phyloP scores from a whole-genome alignment of 2,329 filamentous ascomycete genomes.

The Microdochium trichocladiopsis region DNA sequence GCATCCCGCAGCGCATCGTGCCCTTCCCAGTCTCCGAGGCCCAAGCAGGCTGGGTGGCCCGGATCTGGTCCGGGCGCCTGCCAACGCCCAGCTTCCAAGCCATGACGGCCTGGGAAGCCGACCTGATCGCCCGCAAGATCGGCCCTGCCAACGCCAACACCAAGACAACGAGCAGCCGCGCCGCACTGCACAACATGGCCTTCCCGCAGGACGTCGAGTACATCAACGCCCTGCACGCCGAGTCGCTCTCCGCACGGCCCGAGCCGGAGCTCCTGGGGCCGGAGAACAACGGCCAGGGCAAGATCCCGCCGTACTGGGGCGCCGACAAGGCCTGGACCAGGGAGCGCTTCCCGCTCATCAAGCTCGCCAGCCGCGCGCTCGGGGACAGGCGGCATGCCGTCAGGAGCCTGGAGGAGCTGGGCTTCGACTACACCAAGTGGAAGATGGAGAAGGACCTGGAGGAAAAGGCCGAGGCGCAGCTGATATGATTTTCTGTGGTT shows the following conservation, averaged over 20 bases:
- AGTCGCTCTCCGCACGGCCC: conserved; percentile 31
- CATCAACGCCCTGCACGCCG: conserved; percentile 48
- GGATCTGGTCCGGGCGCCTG: conserved; percentile 58
- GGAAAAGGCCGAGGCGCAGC: neutral
- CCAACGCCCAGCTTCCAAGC: conserved; percentile 41
- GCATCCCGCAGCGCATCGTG: conserved; percentile 60
- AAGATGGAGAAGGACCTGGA: conserved; percentile 7
- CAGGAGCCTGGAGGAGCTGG: conserved; percentile 25
- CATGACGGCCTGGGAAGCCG: conserved; percentile 57
- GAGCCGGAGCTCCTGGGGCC: conserved; percentile 11
- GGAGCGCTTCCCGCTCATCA: conserved; percentile 30
- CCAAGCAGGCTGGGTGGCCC: conserved; percentile 59
- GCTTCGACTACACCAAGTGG: conserved; percentile 27
- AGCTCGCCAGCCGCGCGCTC: conserved; percentile 26
- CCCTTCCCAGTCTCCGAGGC: conserved; percentile 67
- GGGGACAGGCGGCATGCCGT: conserved; percentile 25
- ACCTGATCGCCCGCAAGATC: conserved; percentile 30
- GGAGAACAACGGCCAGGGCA: conserved; percentile 28
- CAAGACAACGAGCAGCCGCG: neutral
- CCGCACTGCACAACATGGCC: conserved; percentile 29
- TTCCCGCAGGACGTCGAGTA: conserved; percentile 51
- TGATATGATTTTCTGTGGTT: no score
- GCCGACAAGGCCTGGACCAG: conserved; percentile 30
- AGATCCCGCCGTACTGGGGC: conserved; percentile 30
- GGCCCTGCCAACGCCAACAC: neutral